phyloP scores from a whole-genome alignment of 2,329 filamentous ascomycete genomes.

The Podosphaera fusca region DNA sequence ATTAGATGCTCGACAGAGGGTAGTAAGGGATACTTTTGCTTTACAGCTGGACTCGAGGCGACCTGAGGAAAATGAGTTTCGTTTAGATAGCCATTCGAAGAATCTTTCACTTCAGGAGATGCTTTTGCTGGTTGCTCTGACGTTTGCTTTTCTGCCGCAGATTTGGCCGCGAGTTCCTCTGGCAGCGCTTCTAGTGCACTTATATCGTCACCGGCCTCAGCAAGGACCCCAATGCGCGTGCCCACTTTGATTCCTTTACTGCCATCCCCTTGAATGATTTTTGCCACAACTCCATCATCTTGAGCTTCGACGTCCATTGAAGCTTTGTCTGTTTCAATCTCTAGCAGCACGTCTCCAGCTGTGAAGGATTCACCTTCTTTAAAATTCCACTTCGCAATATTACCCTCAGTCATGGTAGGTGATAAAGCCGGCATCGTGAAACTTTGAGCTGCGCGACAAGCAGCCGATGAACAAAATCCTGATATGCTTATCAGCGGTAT shows the following conservation, averaged over 20 bases:
- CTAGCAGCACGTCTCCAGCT: conserved; percentile 67
- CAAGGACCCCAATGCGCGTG: conserved; percentile 58
- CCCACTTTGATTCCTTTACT: conserved; percentile 60
- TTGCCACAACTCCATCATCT: conserved; percentile 67
- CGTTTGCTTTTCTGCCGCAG: conserved; percentile 11
- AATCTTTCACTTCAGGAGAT: conserved; percentile 4
- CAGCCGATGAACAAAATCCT: conserved; percentile 42
- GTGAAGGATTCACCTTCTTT: conserved; percentile 69
- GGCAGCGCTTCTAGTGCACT: conserved; percentile 49
- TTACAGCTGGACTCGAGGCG: conserved; percentile 27
- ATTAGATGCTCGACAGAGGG: conserved; percentile 72
- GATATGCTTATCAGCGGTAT: conserved; percentile 6
- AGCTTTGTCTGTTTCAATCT: conserved; percentile 87
- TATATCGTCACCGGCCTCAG: conserved; percentile 62
- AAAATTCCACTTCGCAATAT: conserved; percentile 64
- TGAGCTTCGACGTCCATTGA: conserved; percentile 90
- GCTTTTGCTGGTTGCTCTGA: conserved; percentile 8
- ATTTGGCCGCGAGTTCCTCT: conserved; percentile 31
- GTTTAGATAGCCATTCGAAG: background rate
- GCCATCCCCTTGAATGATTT: conserved; percentile 54
- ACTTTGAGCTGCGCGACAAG: conserved; percentile 52
- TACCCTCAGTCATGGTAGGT: conserved; percentile 84
- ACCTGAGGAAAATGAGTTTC: conserved; percentile 8
- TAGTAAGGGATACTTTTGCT: conserved; percentile 48
- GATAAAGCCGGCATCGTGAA: conserved; percentile 82